These are phyloP conservation scores for Gamsiella multidivaricata DNA, from an alignment of 192 early-diverging fungal species.

Conservation along the genomic window DNA sequence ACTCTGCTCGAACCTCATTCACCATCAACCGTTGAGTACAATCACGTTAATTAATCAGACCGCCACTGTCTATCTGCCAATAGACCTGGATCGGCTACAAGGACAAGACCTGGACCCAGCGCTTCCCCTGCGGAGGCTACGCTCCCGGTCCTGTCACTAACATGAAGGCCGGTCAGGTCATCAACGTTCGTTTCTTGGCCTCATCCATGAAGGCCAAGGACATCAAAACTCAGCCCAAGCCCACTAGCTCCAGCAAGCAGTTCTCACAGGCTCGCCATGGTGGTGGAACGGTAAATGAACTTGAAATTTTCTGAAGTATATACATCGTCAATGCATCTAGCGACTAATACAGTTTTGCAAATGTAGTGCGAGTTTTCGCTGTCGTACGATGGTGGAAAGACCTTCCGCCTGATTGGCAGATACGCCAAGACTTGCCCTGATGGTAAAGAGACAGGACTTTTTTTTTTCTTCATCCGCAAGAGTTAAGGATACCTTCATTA, in stretches of 20 bases:
- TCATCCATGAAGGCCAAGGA: conserved; percentile 34
- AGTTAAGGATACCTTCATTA: too few species aligned
- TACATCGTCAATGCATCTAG: background rate
- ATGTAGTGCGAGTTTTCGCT: conserved; percentile 75
- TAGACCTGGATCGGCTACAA: conserved; percentile 51
- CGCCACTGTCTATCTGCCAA: too few species aligned
- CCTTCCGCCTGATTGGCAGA: conserved; percentile 53
- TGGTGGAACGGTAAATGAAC: conserved; percentile 60
- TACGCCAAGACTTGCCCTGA: conserved; percentile 58
- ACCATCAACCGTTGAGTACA: too few species aligned
- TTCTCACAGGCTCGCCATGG: conserved; percentile 65
- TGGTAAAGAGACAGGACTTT: conserved; percentile 13
- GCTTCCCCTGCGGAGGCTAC: conserved; percentile 56
- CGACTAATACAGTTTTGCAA: background rate
- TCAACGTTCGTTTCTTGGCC: conserved; percentile 61
- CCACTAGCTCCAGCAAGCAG: conserved; percentile 21
- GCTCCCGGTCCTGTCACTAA: conserved; percentile 48
- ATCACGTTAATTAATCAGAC: too few species aligned
- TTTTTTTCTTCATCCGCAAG: too few species aligned
- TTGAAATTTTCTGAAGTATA: too few species aligned
- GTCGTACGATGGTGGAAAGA: conserved; percentile 71
- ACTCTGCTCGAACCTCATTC: too few species aligned
- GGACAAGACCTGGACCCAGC: conserved; percentile 32
- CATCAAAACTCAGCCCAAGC: conserved; percentile 41
- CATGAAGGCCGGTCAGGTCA: conserved; percentile 61